Evolutionary conservation across 345 rosid species (phyloP).

Genomic region (Citrus trifoliata): DNA sequence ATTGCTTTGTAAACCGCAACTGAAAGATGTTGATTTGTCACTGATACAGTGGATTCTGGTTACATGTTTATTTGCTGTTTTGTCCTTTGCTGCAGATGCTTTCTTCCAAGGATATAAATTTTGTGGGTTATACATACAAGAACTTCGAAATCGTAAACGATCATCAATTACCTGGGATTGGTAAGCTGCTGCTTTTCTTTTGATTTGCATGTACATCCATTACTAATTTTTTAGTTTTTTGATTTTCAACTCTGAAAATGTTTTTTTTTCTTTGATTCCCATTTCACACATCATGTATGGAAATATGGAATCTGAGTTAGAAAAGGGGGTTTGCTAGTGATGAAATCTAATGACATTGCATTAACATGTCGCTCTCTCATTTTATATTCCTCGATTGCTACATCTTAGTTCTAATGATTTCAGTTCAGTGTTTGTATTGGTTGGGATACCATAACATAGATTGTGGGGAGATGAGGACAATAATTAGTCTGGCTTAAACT

Average conservation of each 20-base stretch:
- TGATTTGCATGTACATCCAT: not conserved
- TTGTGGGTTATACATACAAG: constrained; percentile 98
- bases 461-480: not conserved
- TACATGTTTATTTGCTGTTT: not conserved
- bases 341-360: not conserved
- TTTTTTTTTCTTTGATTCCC: not conserved
- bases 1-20: not conserved
- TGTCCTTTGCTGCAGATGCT: constrained; percentile 66
- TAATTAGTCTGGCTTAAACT: not conserved
- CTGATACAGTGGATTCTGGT: not conserved
- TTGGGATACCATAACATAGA: not conserved
- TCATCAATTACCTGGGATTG: constrained; percentile 84
- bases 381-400: not conserved
- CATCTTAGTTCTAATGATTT: not conserved
- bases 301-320: not conserved
- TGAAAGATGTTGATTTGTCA: not conserved
- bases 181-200: constrained; percentile 33
- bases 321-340: not conserved
- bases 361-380: not conserved
- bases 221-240: not conserved
- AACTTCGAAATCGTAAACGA: constrained; percentile 93
- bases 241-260: constrained; percentile 10
- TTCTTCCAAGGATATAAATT: constrained; percentile 90
- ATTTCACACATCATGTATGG: constrained; percentile 1
- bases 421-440: not conserved